Percentiles rank a stretch among this genome's conserved stretches.
These are phyloP conservation scores for Leucaena leucocephala DNA, from an alignment of 306 rosid species.

Conservation along the genomic window DNA sequence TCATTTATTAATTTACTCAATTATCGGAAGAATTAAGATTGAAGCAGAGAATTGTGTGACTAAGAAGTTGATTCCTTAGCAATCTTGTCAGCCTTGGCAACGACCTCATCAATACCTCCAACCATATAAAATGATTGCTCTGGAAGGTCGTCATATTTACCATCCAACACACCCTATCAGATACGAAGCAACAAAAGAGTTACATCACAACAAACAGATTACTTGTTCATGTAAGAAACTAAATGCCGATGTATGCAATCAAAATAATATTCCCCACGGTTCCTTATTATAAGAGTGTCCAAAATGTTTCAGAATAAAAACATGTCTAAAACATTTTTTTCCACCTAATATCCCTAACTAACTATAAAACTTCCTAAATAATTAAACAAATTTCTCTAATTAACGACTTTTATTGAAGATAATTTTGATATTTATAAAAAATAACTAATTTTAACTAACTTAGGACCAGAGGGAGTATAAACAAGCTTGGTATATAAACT, in stretches of 20 bases:
- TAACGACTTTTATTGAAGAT: no score
- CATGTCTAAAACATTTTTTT: no score
- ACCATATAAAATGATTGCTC: constrained; percentile 99
- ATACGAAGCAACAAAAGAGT: constrained; percentile 20
- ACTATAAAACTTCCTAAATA: no score
- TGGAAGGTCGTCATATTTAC: constrained; percentile 87
- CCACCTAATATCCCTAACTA: no score
- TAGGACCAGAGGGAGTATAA: background rate
- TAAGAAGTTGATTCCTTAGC: constrained; percentile 84
- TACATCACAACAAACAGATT: background rate
- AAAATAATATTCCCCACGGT: no score
- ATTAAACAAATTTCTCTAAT: no score
- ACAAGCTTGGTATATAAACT: background rate
- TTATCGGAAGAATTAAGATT: constrained; percentile 45
- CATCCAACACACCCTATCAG: constrained; percentile 92
- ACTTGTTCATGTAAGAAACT: background rate
- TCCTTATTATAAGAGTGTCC: no score
- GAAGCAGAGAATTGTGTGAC: constrained; percentile 9
- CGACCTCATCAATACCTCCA: constrained; percentile 94
- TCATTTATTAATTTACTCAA: constrained; percentile 66
- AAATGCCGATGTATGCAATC: background rate
- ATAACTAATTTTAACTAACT: no score
- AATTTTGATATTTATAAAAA: no score
- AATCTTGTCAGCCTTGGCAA: constrained; percentile 97
- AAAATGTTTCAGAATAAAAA: no score